Evolutionary conservation across 2,329 filamentous ascomycete genomes (phyloP).

Genomic region (Beauveria medogensis): DNA sequence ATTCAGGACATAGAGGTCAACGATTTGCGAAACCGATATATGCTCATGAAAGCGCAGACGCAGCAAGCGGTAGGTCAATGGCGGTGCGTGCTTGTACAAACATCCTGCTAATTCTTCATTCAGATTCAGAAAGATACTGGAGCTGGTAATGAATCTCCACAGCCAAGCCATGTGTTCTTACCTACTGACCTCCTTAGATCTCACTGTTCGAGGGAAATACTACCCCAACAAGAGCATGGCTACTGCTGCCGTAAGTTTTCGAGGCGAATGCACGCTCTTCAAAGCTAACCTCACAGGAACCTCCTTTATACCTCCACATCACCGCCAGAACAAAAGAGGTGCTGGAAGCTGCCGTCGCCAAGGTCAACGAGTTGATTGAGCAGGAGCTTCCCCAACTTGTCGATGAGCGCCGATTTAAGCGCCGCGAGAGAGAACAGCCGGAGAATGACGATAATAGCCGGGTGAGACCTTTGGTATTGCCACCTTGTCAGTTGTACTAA

Average conservation of each 20-base stretch:
- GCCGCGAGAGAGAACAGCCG: conserved; percentile 66
- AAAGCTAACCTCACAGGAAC: conserved; percentile 51
- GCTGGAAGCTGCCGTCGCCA: conserved; percentile 77
- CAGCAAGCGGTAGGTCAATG: conserved; percentile 96
- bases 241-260: conserved; percentile 68
- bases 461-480: conserved; percentile 43
- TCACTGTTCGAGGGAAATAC: conserved; percentile 94
- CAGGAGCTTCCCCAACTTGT: conserved; percentile 93
- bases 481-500: conserved; percentile 12
- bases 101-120: conserved; percentile 7
- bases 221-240: conserved; percentile 98
- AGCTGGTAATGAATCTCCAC: conserved; percentile 73
- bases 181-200: conserved; percentile 60
- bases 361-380: conserved; percentile 92
- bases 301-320: conserved; percentile 88
- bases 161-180: background rate
- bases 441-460: conserved; percentile 88
- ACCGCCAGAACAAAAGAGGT: conserved; percentile 88
- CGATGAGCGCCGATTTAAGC: conserved; percentile 85
- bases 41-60: conserved; percentile 91
- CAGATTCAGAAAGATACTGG: conserved; percentile 99
- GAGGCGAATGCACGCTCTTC: background rate
- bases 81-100: background rate
- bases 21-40: conserved; percentile 91
- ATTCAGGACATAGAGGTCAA: conserved; percentile 99